These are phyloP conservation scores for Penicillium capsulatum DNA, from an alignment of 2,329 filamentous ascomycete genomes.

Conservation along the genomic window DNA sequence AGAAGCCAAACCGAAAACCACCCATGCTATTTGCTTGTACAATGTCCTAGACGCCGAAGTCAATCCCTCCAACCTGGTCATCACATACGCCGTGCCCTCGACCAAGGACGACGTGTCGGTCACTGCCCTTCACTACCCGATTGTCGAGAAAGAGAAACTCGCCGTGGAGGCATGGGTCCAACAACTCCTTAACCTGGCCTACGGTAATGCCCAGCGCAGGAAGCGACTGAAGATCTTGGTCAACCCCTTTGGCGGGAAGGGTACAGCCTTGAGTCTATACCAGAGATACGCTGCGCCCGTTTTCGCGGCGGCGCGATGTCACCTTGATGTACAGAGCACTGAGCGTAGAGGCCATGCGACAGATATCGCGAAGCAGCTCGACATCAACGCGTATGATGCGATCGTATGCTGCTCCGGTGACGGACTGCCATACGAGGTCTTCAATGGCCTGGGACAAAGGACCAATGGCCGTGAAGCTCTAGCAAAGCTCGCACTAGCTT, in stretches of 20 bases:
- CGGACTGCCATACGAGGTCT: conserved; percentile 85
- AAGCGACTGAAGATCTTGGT: conserved; percentile 84
- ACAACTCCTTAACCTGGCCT: conserved; percentile 64
- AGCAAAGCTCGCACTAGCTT: conserved; percentile 71
- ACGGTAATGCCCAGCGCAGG: conserved; percentile 61
- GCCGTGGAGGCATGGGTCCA: conserved; percentile 59
- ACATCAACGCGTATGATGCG: conserved; percentile 77
- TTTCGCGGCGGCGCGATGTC: conserved; percentile 74
- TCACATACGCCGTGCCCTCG: conserved; percentile 65
- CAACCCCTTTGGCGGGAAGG: conserved; percentile 86
- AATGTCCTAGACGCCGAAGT: conserved; percentile 79
- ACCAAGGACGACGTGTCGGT: conserved; percentile 59
- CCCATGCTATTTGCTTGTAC: conserved; percentile 67
- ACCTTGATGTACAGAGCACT: conserved; percentile 69
- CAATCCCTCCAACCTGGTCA: conserved; percentile 56
- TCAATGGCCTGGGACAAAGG: conserved; percentile 82
- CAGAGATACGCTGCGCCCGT: conserved; percentile 72
- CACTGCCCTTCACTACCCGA: conserved; percentile 57
- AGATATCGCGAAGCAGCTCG: conserved; percentile 68
- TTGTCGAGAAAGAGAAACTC: conserved; percentile 51
- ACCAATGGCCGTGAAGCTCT: conserved; percentile 71
- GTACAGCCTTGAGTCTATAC: conserved; percentile 69
- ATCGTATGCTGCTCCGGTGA: conserved; percentile 89
- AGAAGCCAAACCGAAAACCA: conserved; percentile 45
- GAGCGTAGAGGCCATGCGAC: conserved; percentile 70